Conservation (phyloP, 2,329 filamentous ascomycete species). For the Hortaea werneckii region DNA sequence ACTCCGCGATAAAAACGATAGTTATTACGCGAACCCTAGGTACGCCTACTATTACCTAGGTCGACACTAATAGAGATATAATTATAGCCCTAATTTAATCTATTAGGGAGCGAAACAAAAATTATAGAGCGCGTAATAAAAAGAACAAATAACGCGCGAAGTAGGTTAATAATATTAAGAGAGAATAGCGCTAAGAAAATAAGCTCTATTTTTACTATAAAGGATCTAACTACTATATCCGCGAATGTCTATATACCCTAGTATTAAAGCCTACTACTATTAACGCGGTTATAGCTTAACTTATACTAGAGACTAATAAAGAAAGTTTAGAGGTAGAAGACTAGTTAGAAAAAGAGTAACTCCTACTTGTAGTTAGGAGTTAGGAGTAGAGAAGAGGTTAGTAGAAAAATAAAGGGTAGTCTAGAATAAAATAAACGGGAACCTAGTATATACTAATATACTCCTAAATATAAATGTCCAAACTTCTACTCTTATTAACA, state of each 20-base stretch:
- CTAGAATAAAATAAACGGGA: constrained; percentile 1
- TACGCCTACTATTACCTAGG: neutral
- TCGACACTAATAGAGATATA: constrained; percentile 1
- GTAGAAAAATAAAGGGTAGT: neutral
- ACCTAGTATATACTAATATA: constrained; percentile 4
- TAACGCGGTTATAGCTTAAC: neutral
- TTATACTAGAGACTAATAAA: neutral
- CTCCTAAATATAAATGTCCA: constrained; percentile 1
- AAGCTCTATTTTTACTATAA: neutral
- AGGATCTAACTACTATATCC: constrained; percentile 1
- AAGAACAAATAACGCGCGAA: neutral
- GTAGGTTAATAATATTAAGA: neutral
- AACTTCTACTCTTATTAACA: constrained; percentile 4
- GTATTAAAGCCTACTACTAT: neutral
- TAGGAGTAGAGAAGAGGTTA: constrained; percentile 2
- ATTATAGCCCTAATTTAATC: constrained; percentile 1
- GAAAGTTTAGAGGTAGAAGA: neutral
- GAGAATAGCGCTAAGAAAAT: neutral
- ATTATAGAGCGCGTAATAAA: neutral
- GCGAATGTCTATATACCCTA: neutral
- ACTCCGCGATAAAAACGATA: neutral
- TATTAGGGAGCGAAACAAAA: neutral
- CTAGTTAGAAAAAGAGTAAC: constrained; percentile 1
- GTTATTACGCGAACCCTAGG: neutral
- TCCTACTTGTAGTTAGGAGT: constrained; percentile 4